Percentiles rank a stretch among this genome's conserved stretches.
Evolutionary conservation across 805 yeast species (phyloP).

Genomic region (Saccharomyces eubayanus): DNA sequence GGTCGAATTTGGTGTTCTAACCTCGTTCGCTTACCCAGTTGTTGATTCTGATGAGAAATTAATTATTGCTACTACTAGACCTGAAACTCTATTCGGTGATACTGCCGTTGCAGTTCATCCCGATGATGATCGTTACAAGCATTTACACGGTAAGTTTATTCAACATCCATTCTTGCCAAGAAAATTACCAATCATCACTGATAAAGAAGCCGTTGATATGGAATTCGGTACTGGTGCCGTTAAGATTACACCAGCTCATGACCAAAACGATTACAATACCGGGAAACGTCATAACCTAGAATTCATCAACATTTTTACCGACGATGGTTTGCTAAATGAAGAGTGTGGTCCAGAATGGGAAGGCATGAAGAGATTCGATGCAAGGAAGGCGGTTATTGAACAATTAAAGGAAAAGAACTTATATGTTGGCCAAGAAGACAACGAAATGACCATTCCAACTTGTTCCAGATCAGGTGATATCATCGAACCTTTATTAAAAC

Average conservation of each 20-base stretch:
- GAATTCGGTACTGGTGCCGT: slow-evolving; percentile 99
- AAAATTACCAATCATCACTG: slow-evolving; percentile 80
- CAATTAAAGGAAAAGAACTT: slow-evolving; percentile 66
- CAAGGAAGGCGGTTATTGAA: slow-evolving; percentile 77
- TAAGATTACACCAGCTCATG: slow-evolving; percentile 97
- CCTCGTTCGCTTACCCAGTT: slow-evolving; percentile 89
- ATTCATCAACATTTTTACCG: slow-evolving; percentile 82
- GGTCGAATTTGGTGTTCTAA: slow-evolving; percentile 92
- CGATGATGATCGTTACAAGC: slow-evolving; percentile 83
- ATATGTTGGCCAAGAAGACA: slow-evolving; percentile 77
- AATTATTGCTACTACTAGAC: slow-evolving; percentile 96
- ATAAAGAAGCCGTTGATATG: slow-evolving; percentile 94
- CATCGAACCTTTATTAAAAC: slow-evolving; percentile 93
- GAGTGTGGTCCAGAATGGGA: slow-evolving; percentile 81
- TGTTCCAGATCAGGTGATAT: slow-evolving; percentile 97
- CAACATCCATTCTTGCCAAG: slow-evolving; percentile 85
- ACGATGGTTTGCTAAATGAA: slow-evolving; percentile 84
- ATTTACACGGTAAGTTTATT: slow-evolving; percentile 88
- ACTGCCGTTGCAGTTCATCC: slow-evolving; percentile 98
- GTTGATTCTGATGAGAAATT: slow-evolving; percentile 78
- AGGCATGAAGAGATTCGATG: slow-evolving; percentile 91
- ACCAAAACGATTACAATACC: slow-evolving; percentile 89
- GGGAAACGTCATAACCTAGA: slow-evolving; percentile 92
- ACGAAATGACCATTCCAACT: slow-evolving; percentile 89
- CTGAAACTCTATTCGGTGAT: slow-evolving; percentile 97